Evolutionary conservation across 352 stramenopile species (phyloP).

Genomic region (Pythium dissimile): DNA sequence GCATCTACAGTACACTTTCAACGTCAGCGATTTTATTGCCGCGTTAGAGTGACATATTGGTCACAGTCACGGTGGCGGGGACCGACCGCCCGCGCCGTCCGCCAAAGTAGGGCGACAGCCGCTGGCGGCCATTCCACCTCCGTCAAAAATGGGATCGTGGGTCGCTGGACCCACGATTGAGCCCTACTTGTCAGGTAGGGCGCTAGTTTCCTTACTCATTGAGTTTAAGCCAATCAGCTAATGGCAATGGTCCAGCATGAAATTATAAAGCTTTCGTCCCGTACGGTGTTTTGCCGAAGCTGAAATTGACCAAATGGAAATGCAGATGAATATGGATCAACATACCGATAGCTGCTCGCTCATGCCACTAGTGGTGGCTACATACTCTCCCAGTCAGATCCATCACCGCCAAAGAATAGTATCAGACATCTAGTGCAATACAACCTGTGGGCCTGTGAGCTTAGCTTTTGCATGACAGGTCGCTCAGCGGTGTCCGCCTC

Average conservation of each 20-base stretch:
- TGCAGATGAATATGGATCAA: too few species aligned
- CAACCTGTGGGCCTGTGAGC: too few species aligned
- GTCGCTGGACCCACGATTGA: conserved; percentile 38
- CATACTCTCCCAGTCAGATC: too few species aligned
- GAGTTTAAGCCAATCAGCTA: conserved; percentile 78
- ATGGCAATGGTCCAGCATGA: background rate
- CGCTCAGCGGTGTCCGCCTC: too few species aligned
- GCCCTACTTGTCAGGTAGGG: conserved; percentile 86
- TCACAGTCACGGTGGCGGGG: conserved; percentile 15
- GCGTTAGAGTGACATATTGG: conserved; percentile 1
- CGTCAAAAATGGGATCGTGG: conserved; percentile 69
- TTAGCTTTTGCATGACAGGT: too few species aligned
- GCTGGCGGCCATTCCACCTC: conserved; percentile 69
- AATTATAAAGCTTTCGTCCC: too few species aligned
- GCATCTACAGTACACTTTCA: background rate
- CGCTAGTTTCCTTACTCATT: conserved; percentile 92
- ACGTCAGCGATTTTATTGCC: background rate
- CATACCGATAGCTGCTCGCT: too few species aligned
- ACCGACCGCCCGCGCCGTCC: conserved; percentile 23
- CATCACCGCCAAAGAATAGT: too few species aligned
- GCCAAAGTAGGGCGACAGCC: conserved; percentile 33
- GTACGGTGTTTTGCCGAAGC: conserved; percentile 9
- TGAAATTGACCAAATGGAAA: background rate
- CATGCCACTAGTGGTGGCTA: too few species aligned
- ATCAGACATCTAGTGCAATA: too few species aligned